Evolutionary conservation across 2,329 filamentous ascomycete species (phyloP).

Genomic region (Aspergillus felis): DNA sequence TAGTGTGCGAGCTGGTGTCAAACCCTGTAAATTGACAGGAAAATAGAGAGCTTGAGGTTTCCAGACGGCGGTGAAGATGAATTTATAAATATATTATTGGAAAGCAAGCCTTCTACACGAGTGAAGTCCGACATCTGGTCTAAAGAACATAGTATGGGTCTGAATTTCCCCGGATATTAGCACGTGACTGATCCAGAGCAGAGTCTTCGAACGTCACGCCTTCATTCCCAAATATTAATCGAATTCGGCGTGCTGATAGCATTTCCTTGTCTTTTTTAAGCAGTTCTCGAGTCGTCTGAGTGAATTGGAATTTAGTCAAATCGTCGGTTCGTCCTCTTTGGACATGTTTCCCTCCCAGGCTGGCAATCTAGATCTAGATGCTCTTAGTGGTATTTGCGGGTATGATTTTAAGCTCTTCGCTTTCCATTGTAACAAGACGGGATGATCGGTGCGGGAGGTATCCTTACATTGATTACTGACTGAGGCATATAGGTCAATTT

Average conservation of each 20-base stretch:
- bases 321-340: constrained; percentile 4
- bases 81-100: no score
- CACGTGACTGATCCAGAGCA: constrained; percentile 6
- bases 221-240: background rate
- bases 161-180: constrained; percentile 5
- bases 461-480: background rate
- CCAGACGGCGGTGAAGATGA: no score
- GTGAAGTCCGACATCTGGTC: background rate
- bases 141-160: background rate
- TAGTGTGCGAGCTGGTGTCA: no score
- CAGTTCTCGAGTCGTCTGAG: background rate
- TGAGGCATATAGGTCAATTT: constrained; percentile 67
- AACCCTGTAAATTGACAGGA: no score
- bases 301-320: constrained; percentile 2
- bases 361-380: constrained; percentile 74
- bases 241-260: background rate
- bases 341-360: constrained; percentile 38
- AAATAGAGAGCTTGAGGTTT: no score
- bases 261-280: background rate
- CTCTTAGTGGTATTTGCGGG: constrained; percentile 89
- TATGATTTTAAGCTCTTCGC: constrained; percentile 36
- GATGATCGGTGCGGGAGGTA: background rate
- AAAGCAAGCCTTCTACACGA: no score
- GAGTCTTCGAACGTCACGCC: constrained; percentile 8
- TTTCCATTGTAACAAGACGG: constrained; percentile 1